These are phyloP conservation scores for Beauveria sp. DNA, from an alignment of 2,329 filamentous ascomycete species.

Conservation along the genomic window DNA sequence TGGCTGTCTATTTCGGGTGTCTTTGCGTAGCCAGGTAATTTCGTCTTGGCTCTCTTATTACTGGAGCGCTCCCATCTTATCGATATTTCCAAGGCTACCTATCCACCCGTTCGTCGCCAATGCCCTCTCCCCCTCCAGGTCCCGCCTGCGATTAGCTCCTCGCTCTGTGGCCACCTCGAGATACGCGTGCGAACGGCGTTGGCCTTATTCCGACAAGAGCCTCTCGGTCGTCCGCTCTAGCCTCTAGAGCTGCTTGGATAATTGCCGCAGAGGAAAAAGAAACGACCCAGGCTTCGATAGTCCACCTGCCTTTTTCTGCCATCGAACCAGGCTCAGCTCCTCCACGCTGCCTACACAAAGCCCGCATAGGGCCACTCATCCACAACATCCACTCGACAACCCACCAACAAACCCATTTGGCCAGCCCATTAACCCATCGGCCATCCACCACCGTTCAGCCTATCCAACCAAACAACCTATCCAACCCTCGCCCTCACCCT, in stretches of 20 bases:
- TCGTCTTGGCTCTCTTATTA: no score
- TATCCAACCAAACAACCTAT: not conserved
- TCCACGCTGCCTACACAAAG: not conserved
- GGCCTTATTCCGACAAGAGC: not conserved
- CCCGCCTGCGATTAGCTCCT: not conserved
- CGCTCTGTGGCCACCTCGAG: not conserved
- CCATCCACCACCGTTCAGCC: not conserved
- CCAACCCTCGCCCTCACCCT: not conserved
- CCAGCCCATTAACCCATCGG: not conserved
- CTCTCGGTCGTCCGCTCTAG: not conserved
- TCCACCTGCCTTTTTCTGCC: not conserved
- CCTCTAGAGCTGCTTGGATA: not conserved
- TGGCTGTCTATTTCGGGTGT: not conserved
- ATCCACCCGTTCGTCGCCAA: not conserved
- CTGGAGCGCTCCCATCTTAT: no score
- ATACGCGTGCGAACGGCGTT: not conserved
- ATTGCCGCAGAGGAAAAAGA: not conserved
- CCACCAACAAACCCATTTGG: not conserved
- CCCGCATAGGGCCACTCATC: not conserved
- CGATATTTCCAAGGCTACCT: not conserved
- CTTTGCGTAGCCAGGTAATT: not conserved
- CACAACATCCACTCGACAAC: not conserved
- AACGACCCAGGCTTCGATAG: not conserved
- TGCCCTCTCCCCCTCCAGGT: not conserved
- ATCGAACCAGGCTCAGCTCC: slow-evolving; percentile 1